Base-by-base conservation (phyloP, 345 rosid genomes). In the Hibiscus syriacus region DNA sequence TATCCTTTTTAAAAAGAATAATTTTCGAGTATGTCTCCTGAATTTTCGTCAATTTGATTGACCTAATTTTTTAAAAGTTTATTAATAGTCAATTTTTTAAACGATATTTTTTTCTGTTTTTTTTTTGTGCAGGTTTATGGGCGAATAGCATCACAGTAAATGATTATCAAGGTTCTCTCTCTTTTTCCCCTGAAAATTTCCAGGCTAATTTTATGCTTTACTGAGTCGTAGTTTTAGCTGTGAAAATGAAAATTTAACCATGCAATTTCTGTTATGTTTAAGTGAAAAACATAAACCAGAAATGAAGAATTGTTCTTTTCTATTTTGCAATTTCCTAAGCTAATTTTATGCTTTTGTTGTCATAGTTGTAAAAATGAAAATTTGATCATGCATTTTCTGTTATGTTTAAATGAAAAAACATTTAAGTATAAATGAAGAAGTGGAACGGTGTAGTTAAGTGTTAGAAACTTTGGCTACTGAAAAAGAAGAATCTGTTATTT, bases 151-250 rank as follows among this genome's bases (percentile, higher is more conserved):
- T 89, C 6, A 85, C 92, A 2, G 97, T 94, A 76, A 78, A 84
- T 83, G 99, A 91, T 69, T 94, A 89, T 77, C 99, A 94, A 87
- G 97, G 97, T 94, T 52, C 23, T 17, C 17, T 57, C 2, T 14
- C 3, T 2, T 66, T 60, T 46, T 41, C 17, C 2, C 50, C 19
- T 4, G 25, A 11, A 6, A 49, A 17, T 49, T 17, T 17, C 54
- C 20, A 1, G 53, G n/a, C 29, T 17, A 49, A 49, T 49, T 49
- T 49, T 19, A 45, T 45, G 50, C 19, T 45, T 45, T 45, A 14
- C 17, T 14, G 39, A 36, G 11, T 7, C 39, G 7, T 11, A 14
- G 49, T 43, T 43, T 43, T 43, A 43, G 17, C 5, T 46, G 25
- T 27, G 55, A 65, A 43, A 4, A 13, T 6, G 13, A 4, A 14